Conservation (phyloP, 495 filamentous ascomycete species). For the Aspergillus sclerotiicarbonarius region DNA sequence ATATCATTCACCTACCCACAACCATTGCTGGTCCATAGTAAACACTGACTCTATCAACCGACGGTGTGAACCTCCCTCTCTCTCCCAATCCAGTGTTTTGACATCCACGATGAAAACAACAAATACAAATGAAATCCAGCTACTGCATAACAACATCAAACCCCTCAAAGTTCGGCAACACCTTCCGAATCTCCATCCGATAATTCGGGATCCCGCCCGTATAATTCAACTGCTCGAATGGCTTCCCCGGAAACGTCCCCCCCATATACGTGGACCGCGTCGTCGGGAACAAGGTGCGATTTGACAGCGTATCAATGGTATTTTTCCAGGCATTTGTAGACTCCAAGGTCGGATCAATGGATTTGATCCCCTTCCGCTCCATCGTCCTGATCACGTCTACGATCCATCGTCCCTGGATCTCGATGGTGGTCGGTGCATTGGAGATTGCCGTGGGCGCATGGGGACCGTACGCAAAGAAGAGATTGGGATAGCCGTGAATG, state of each 20-base stretch:
- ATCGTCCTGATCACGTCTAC: constrained; percentile 44
- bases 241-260: constrained; percentile 49
- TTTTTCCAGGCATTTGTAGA: constrained; percentile 49
- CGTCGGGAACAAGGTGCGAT: constrained; percentile 48
- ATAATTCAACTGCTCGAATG: constrained; percentile 45
- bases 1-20: too few relatives aligned
- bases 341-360: constrained; percentile 42
- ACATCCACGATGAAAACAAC: not conserved
- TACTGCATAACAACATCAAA: constrained; percentile 28
- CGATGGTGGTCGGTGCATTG: constrained; percentile 49
- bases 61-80: too few relatives aligned
- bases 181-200: constrained; percentile 33
- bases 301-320: constrained; percentile 35
- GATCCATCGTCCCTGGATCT: constrained; percentile 53
- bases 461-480: constrained; percentile 53
- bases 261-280: constrained; percentile 52
- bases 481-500: constrained; percentile 49
- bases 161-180: constrained; percentile 26
- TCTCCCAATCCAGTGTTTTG: not conserved
- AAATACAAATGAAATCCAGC: not conserved
- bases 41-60: too few relatives aligned
- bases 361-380: constrained; percentile 37
- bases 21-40: too few relatives aligned
- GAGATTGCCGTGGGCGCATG: constrained; percentile 49
- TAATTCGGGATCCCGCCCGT: constrained; percentile 40